These are phyloP conservation scores for Acarospora socialis DNA, from an alignment of 2,329 filamentous ascomycete genomes.

Conservation along the genomic window DNA sequence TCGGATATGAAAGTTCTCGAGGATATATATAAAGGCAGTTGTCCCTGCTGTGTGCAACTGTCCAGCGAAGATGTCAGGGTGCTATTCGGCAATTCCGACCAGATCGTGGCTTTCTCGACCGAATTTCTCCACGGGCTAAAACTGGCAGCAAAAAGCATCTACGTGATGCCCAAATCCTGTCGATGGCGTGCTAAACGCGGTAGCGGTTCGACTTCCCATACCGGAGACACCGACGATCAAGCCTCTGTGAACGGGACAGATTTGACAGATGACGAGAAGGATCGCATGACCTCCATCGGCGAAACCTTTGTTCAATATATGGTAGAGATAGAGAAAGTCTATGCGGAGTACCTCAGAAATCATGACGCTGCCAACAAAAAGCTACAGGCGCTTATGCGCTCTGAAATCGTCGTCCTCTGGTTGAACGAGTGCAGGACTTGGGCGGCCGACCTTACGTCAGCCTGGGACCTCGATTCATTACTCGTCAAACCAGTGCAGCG, in stretches of 20 bases:
- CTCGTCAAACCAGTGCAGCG: slow-evolving; percentile 94
- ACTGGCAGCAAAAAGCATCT: slow-evolving; percentile 63
- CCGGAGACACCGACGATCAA: slow-evolving; percentile 23
- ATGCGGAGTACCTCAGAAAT: slow-evolving; percentile 50
- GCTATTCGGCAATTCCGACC: slow-evolving; percentile 84
- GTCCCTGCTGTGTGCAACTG: slow-evolving; percentile 64
- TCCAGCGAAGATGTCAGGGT: slow-evolving; percentile 73
- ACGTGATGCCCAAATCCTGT: slow-evolving; percentile 48
- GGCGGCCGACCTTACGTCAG: slow-evolving; percentile 78
- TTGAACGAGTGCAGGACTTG: slow-evolving; percentile 84
- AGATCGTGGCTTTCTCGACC: slow-evolving; percentile 77
- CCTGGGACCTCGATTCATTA: slow-evolving; percentile 92
- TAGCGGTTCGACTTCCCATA: slow-evolving; percentile 31
- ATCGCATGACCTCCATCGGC: slow-evolving; percentile 44
- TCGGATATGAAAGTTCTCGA: slow-evolving; percentile 95
- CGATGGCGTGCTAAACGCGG: slow-evolving; percentile 39
- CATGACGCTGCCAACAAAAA: slow-evolving; percentile 50
- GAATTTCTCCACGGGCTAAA: slow-evolving; percentile 68
- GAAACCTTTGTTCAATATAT: slow-evolving; percentile 43
- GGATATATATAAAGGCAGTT: slow-evolving; percentile 93
- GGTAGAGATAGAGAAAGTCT: slow-evolving; percentile 47
- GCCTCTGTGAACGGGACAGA: slow-evolving; percentile 18
- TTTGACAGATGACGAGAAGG: slow-evolving; percentile 38
- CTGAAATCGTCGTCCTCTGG: slow-evolving; percentile 62
- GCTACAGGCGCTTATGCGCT: slow-evolving; percentile 37